Base-by-base conservation (phyloP, 768 basidiomycete species). In the Termitomyces sp. region DNA sequence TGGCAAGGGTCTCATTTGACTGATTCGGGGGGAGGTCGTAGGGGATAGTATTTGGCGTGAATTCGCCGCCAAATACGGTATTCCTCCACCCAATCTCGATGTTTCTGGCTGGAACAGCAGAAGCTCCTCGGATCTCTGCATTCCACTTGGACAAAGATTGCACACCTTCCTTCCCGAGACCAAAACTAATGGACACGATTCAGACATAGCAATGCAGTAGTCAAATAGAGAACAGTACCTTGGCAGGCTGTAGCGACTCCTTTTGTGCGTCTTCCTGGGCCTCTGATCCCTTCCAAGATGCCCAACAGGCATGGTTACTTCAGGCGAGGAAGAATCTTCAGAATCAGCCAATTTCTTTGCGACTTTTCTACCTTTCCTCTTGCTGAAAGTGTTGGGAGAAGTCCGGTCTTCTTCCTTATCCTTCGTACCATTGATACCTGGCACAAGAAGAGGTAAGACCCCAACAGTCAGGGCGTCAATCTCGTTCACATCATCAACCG, bases 381-480 rank as follows among this genome's bases (percentile, higher is more conserved):
- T 70, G 64, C 74, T 73, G 52, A 64, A 73, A 22, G 73, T 73
- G 38, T 66, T 70, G 33, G 76, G 75, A 18, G 76, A 73, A 11
- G 72, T 71, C 59, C 66, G 73, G n/a, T 75, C 69, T 42, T 68
- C 75, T 27, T 76, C 73, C 52, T 73, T 78, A 64, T 85, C 78
- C 66, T 70, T 79, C 72, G 86, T 77, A 43, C 81, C 76, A 10
- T 72, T 84, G 32, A 88, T 71, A 4, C 85, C 86, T 10, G 86
- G 86, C 43, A 88, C 77, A 31, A 88, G 79, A 27, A 86, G 69
- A 12, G 86, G 87, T 3, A 89, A 74, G 20, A 89, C 75, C 27
- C 83, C 83, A 15, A 86, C 86, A 7, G 85, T 85, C 50, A 89
- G 74, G 15, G 81, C 83, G 56, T 89, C 86, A 52, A 89, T 87